Conservation (phyloP, 495 filamentous ascomycete species). For the Penicillium cinerascens region DNA sequence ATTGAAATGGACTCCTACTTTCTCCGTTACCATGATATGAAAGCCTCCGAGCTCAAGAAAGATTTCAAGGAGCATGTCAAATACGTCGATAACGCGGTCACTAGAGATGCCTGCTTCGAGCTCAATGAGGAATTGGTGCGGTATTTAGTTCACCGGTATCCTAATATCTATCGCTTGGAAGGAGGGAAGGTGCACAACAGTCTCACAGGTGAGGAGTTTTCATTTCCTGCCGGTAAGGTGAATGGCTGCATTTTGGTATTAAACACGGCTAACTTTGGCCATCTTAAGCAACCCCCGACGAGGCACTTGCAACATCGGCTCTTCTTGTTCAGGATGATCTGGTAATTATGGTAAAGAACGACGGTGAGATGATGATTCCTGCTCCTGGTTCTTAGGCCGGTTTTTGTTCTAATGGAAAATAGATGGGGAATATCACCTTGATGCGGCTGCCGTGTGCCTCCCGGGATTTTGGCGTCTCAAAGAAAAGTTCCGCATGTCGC, state of each 20-base stretch:
- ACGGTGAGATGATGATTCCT: constrained; percentile 19
- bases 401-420: not conserved
- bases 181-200: constrained; percentile 59
- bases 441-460: constrained; percentile 66
- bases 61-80: constrained; percentile 16
- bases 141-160: constrained; percentile 68
- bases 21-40: constrained; percentile 61
- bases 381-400: too few species aligned
- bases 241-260: not conserved
- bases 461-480: constrained; percentile 73
- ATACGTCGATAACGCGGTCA: constrained; percentile 36
- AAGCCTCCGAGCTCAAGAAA: constrained; percentile 54
- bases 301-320: constrained; percentile 66
- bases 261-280: too few species aligned
- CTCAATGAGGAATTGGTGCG: constrained; percentile 64
- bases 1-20: constrained; percentile 75
- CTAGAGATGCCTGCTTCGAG: constrained; percentile 61
- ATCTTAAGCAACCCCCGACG: constrained; percentile 10
- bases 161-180: constrained; percentile 56
- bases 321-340: constrained; percentile 71
- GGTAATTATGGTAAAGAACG: constrained; percentile 69
- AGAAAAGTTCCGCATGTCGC: constrained; percentile 71
- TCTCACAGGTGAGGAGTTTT: constrained; percentile 61
- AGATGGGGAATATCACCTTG: constrained; percentile 69
- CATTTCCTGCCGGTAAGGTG: constrained; percentile 56